Evolutionary conservation across 2,329 filamentous ascomycete species (phyloP).

Genomic region (Microdochium nivale): DNA sequence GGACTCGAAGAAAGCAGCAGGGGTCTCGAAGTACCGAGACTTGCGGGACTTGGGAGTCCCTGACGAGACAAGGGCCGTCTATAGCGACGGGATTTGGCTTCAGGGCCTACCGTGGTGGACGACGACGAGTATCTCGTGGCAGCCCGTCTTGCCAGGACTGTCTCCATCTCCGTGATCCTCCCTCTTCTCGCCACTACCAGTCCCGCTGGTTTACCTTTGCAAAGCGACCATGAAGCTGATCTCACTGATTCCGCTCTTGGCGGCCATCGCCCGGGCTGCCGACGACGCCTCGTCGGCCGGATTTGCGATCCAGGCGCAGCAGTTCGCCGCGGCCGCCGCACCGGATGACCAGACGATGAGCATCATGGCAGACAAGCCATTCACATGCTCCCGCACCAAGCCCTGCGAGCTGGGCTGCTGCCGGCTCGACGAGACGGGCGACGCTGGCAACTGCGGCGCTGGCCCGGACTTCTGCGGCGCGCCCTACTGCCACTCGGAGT

Average conservation of each 20-base stretch:
- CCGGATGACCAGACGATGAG: not conserved
- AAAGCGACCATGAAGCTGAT: too few relatives aligned
- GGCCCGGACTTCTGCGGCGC: slow-evolving; percentile 14
- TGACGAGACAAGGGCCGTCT: too few relatives aligned
- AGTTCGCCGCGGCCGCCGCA: not conserved
- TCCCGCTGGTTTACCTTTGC: too few relatives aligned
- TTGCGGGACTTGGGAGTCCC: too few relatives aligned
- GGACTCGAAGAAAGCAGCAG: too few relatives aligned
- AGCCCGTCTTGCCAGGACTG: too few relatives aligned
- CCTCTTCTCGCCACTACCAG: too few relatives aligned
- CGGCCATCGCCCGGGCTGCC: not conserved
- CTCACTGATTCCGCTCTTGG: not conserved
- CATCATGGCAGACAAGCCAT: not conserved
- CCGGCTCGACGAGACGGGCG: slow-evolving; percentile 4
- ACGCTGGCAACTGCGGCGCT: slow-evolving; percentile 11
- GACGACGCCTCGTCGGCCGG: not conserved
- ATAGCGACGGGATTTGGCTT: too few relatives aligned
- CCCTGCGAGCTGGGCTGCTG: slow-evolving; percentile 8
- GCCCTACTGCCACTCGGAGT: slow-evolving; percentile 13
- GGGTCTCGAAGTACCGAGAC: too few relatives aligned
- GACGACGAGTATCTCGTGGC: too few relatives aligned
- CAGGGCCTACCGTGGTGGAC: too few relatives aligned
- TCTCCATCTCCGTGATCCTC: too few relatives aligned
- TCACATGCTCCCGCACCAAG: slow-evolving; percentile 1
- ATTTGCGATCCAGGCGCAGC: not conserved